These are phyloP conservation scores for Boletus tomentosulus DNA, from an alignment of 768 basidiomycete genomes.

Conservation along the genomic window DNA sequence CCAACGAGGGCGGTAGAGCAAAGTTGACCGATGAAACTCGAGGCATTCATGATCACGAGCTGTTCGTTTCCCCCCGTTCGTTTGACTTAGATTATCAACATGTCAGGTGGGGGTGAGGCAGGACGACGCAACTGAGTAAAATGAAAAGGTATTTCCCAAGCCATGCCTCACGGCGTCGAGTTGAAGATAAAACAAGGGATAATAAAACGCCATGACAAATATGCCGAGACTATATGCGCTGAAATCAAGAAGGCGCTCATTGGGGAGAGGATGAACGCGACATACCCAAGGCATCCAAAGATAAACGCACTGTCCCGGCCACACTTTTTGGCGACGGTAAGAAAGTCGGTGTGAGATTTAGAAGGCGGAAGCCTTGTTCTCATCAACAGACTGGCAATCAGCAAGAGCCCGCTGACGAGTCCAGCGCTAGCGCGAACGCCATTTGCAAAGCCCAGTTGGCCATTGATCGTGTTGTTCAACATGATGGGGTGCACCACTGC, in stretches of 20 bases:
- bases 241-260: not conserved
- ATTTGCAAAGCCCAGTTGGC: conserved; percentile 42
- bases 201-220: conserved; percentile 43
- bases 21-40: conserved; percentile 51
- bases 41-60: conserved; percentile 55
- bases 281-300: conserved; percentile 27
- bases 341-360: conserved; percentile 20
- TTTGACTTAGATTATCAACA: not conserved
- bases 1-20: conserved; percentile 44
- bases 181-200: conserved; percentile 59
- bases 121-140: conserved; percentile 46
- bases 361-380: conserved; percentile 37
- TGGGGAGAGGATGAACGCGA: not conserved
- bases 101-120: not conserved
- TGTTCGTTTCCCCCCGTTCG: conserved; percentile 14
- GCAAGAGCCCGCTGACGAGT: conserved; percentile 35
- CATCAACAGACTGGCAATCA: conserved; percentile 40
- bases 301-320: conserved; percentile 23
- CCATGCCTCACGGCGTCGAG: conserved; percentile 48
- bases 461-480: conserved; percentile 47
- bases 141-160: conserved; percentile 45
- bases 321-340: conserved; percentile 20
- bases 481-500: conserved; percentile 60
- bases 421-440: conserved; percentile 41
- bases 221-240: conserved; percentile 20